These are phyloP conservation scores for Aspergillus avenaceus DNA, from an alignment of 495 filamentous ascomycete species.

Conservation along the genomic window DNA sequence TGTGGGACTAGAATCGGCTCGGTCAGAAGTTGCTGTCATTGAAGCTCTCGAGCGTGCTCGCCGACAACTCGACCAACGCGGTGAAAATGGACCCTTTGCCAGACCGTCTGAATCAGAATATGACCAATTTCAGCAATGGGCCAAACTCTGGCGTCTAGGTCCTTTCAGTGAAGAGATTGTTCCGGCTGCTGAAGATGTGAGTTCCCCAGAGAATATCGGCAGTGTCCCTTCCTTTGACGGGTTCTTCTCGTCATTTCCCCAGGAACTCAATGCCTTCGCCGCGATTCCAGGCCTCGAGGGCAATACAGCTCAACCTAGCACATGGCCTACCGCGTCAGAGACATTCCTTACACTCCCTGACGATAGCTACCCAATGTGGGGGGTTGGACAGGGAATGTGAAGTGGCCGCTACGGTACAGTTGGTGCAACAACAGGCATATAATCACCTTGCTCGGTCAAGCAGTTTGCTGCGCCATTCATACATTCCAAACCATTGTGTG, in stretches of 20 bases:
- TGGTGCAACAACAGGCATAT: too few species aligned
- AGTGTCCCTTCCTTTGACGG: slow-evolving; percentile 13
- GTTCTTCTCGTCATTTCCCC: slow-evolving; percentile 18
- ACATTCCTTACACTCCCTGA: too few species aligned
- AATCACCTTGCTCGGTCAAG: too few species aligned
- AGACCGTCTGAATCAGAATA: neutral
- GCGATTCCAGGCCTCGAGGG: slow-evolving; percentile 9
- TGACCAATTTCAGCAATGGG: slow-evolving; percentile 13
- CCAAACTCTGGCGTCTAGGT: slow-evolving; percentile 11
- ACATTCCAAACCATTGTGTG: too few species aligned
- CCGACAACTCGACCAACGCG: slow-evolving; percentile 5
- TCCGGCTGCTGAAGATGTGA: neutral
- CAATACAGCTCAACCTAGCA: too few species aligned
- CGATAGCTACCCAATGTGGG: too few species aligned
- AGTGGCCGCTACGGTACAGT: too few species aligned
- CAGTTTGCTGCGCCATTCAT: too few species aligned
- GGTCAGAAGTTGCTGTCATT: slow-evolving; percentile 19
- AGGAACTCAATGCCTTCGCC: slow-evolving; percentile 13
- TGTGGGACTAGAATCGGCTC: slow-evolving; percentile 12
- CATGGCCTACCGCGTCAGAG: too few species aligned
- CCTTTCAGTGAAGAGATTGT: neutral
- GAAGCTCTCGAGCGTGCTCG: slow-evolving; percentile 17
- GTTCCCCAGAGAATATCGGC: neutral
- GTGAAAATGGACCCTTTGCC: neutral
- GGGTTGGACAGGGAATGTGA: too few species aligned